Evolutionary conservation across 1,139 yeast species (phyloP).

Genomic region (Blastobotrys ciferrii): DNA sequence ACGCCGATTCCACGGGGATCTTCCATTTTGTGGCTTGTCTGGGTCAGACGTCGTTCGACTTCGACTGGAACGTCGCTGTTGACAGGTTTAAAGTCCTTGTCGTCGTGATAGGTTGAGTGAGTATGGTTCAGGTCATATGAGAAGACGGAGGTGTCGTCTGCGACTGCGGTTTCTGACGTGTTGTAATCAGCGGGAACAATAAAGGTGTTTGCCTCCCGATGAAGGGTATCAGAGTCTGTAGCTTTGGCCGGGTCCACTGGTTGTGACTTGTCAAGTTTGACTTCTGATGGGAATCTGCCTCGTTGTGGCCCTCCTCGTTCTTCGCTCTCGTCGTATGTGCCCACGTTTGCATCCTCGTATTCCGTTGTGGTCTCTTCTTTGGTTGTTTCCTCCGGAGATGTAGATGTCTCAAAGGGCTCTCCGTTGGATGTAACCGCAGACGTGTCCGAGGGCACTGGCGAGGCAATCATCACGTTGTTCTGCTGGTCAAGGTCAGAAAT

Average conservation of each 20-base stretch:
- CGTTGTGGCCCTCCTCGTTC: conserved; percentile 18
- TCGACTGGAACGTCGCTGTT: conserved; percentile 34
- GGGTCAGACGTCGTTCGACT: conserved; percentile 39
- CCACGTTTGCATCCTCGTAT: conserved; percentile 9
- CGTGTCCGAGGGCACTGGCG: conserved; percentile 32
- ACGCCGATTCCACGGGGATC: conserved; percentile 33
- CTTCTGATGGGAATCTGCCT: conserved; percentile 34
- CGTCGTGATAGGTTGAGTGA: conserved; percentile 35
- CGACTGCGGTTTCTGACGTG: conserved; percentile 5
- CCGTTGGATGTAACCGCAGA: conserved; percentile 34
- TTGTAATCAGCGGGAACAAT: conserved; percentile 21
- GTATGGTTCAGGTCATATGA: conserved; percentile 38
- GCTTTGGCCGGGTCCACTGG: conserved; percentile 22
- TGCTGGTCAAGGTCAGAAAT: conserved; percentile 1
- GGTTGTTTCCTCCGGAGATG: conserved; percentile 11
- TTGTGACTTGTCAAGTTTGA: conserved; percentile 24
- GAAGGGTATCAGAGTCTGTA: conserved; percentile 18
- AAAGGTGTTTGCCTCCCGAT: conserved; percentile 23
- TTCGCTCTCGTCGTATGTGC: conserved; percentile 11
- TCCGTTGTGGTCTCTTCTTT: conserved; percentile 2
- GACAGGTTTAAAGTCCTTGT: conserved; percentile 37
- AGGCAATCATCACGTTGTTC: conserved; percentile 10
- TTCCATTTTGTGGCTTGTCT: conserved; percentile 38
- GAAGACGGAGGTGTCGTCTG: conserved; percentile 34
- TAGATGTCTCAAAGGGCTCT: conserved; percentile 28